Evolutionary conservation across 805 yeast genomes (phyloP), one percentile per base, ranked within the genome.

Genomic region (Wickerhamomyces subpelliculosus): DNA sequence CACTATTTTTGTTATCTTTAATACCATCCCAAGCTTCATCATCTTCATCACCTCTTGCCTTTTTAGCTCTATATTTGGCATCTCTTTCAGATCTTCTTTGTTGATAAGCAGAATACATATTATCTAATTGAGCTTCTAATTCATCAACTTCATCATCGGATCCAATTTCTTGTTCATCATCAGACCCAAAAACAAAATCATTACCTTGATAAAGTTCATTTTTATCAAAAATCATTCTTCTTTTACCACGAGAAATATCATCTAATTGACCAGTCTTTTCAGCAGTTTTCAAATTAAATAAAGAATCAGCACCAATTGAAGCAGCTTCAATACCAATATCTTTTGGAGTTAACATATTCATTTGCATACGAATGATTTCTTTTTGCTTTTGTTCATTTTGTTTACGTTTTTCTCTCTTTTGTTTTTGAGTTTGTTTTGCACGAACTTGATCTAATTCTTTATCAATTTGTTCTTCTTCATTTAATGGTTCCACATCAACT

Each of bases 321-420:
- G 86, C 90, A 14, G 96, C 96, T 57, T 93, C 98, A 38, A 86
- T 70, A 73, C 97, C 97, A 45, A 93, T 79, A 54, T 88, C 95
- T 66, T 73, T 76, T 54, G 95, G 96, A 6, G 96, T 85, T 41
- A 84, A 68, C 96, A 93, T 89, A 60, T 85, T 86, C 90, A 93
- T 81, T 65, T 93, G 97, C 84, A 87, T 81, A 66, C 97, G 77
- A 35, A 73, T 70, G 34, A 90, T 75, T 57, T 90, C 97, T 60
- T 84, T 85, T 58, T 87, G 96, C 54, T 86, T 87, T 45, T 61
- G 47, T 62, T 89, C 96, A 58, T 93, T 88, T 38, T 75, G 74
- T 50, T 71, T 78, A 60, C 96, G 80, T 61, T 80, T 85, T 49
- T 83, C 95, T 55, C 97, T 78, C 60, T 81, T 89, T 34, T 63